These are phyloP conservation scores for Ramaria sp. DNA, from an alignment of 768 basidiomycete species.

Conservation along the genomic window DNA sequence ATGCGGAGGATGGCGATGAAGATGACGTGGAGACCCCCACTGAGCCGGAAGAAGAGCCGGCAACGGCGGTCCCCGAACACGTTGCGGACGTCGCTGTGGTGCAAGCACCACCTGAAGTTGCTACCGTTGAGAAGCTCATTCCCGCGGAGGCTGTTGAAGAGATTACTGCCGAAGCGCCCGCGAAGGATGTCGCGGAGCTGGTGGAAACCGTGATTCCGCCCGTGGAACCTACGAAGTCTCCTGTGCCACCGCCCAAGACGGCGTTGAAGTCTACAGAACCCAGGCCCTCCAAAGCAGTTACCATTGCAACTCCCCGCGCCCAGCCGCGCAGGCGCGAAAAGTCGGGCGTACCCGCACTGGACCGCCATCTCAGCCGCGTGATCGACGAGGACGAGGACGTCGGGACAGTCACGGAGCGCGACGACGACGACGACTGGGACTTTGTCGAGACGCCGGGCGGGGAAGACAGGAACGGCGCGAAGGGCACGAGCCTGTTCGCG, in stretches of 20 bases:
- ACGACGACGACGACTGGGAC: slow-evolving; percentile 85
- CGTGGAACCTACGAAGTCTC: slow-evolving; percentile 11
- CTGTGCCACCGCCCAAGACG: slow-evolving; percentile 23
- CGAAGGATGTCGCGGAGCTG: slow-evolving; percentile 10
- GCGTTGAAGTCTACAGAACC: slow-evolving; percentile 3
- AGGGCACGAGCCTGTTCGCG: slow-evolving; percentile 74
- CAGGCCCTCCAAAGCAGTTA: slow-evolving; percentile 13
- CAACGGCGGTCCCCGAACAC: background rate
- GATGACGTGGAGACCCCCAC: slow-evolving; percentile 25
- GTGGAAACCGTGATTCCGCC: slow-evolving; percentile 9
- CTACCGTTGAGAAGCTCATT: slow-evolving; percentile 11
- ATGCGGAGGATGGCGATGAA: slow-evolving; percentile 21
- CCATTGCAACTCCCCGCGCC: slow-evolving; percentile 11
- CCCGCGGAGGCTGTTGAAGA: background rate
- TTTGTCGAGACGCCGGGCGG: slow-evolving; percentile 70
- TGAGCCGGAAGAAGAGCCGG: slow-evolving; percentile 23
- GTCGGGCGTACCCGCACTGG: slow-evolving; percentile 73
- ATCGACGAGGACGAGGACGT: slow-evolving; percentile 28
- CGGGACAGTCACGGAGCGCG: slow-evolving; percentile 34
- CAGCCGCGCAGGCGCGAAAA: slow-evolving; percentile 56
- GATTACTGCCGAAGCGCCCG: background rate
- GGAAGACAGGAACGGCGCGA: slow-evolving; percentile 76
- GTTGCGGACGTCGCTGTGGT: slow-evolving; percentile 17
- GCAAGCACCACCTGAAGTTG: background rate
- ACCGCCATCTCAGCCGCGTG: slow-evolving; percentile 54